These are phyloP conservation scores for Brassica balearica DNA, from an alignment of 441 rosid genomes.

Conservation along the genomic window DNA sequence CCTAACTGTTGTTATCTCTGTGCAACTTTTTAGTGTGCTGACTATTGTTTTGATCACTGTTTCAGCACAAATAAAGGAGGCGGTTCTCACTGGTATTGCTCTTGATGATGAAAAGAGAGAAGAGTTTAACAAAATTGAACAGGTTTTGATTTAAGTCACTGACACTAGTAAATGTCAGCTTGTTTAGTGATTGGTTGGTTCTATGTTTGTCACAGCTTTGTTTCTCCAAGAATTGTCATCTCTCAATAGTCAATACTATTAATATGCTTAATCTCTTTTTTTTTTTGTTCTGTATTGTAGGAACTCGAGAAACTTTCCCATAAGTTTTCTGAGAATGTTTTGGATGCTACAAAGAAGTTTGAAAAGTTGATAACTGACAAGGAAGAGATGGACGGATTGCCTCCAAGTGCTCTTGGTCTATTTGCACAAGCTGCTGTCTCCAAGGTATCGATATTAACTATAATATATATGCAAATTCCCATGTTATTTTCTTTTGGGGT, in stretches of 20 bases:
- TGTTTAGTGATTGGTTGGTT: neutral
- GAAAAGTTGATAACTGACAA: slow-evolving; percentile 77
- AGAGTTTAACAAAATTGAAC: slow-evolving; percentile 75
- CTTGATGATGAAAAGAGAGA: slow-evolving; percentile 85
- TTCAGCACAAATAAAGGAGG: slow-evolving; percentile 82
- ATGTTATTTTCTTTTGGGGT: neutral
- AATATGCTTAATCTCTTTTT: neutral
- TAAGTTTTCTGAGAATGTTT: slow-evolving; percentile 82
- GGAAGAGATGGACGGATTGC: slow-evolving; percentile 85
- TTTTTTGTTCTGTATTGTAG: slow-evolving; percentile 54
- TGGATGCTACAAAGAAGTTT: slow-evolving; percentile 93
- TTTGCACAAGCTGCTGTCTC: slow-evolving; percentile 89
- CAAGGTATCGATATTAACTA: slow-evolving; percentile 53
- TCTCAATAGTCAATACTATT: neutral
- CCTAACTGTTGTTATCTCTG: neutral
- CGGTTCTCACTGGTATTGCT: slow-evolving; percentile 87
- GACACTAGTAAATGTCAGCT: slow-evolving; percentile 9
- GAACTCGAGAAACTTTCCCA: slow-evolving; percentile 79
- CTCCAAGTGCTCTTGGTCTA: slow-evolving; percentile 83
- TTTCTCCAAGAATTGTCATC: neutral
- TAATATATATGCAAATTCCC: neutral
- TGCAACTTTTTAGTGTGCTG: slow-evolving; percentile 13
- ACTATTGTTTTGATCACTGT: slow-evolving; percentile 32
- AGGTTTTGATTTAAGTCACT: neutral
- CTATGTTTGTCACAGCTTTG: neutral